Evolutionary conservation across 208 protist species (phyloP).

Genomic region (Spongospora subterranea): DNA sequence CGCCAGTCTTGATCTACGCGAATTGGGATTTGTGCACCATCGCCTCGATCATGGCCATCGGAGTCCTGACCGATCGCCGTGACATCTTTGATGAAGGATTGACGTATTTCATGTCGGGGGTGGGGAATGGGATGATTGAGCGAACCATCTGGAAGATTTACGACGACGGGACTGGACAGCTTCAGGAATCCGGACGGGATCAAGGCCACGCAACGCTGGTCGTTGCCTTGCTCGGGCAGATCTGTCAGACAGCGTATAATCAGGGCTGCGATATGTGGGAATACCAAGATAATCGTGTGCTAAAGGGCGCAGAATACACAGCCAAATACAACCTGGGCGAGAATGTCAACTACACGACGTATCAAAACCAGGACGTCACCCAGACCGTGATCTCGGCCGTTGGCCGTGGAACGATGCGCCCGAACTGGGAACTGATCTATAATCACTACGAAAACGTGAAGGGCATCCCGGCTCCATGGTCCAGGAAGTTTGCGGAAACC

Average conservation of each 20-base stretch:
- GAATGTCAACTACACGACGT: conserved; percentile 6
- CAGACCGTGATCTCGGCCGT: neutral
- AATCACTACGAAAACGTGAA: neutral
- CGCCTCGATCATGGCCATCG: neutral
- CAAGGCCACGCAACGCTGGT: neutral
- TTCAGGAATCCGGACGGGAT: neutral
- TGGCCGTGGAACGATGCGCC: neutral
- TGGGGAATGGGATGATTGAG: neutral
- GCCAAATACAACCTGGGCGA: conserved; percentile 43
- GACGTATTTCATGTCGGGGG: neutral
- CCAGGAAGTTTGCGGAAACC: neutral
- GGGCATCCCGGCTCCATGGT: neutral
- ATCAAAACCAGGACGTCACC: neutral
- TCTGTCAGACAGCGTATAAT: neutral
- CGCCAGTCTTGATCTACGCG: neutral
- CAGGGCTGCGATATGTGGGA: neutral
- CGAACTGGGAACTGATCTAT: conserved; percentile 22
- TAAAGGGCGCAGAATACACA: conserved; percentile 1
- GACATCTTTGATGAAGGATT: neutral
- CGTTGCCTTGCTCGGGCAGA: neutral
- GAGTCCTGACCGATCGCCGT: neutral
- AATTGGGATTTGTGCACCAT: neutral
- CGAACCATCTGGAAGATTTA: neutral
- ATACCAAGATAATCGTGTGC: neutral
- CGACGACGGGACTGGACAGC: neutral